These are phyloP conservation scores for Acer saccharum DNA, from an alignment of 345 rosid genomes.

Conservation along the genomic window DNA sequence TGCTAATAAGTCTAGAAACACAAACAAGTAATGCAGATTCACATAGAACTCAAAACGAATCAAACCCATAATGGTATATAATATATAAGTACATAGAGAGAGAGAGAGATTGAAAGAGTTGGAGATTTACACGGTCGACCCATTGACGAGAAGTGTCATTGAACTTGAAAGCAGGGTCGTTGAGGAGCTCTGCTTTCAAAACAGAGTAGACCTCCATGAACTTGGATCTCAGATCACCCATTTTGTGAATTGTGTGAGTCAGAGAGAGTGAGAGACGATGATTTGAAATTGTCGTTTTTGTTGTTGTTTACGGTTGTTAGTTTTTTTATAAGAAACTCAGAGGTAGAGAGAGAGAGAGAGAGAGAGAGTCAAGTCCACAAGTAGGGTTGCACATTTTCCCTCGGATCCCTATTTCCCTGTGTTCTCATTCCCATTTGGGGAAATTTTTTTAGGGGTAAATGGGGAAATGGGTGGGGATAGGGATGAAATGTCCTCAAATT, in stretches of 20 bases:
- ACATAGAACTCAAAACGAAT: background rate
- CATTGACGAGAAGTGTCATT: constrained; percentile 71
- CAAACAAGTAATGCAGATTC: background rate
- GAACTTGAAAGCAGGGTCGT: constrained; percentile 87
- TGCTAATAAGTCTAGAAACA: background rate
- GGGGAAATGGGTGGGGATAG: no score
- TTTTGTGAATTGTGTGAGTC: background rate
- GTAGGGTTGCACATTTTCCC: no score
- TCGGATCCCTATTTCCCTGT: no score
- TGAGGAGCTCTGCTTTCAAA: constrained; percentile 73
- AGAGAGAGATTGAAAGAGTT: background rate
- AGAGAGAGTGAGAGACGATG: background rate
- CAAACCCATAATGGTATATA: background rate
- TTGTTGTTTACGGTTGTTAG: background rate
- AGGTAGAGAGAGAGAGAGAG: no score
- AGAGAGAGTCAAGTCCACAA: no score
- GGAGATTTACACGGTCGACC: constrained; percentile 61
- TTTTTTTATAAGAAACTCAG: background rate
- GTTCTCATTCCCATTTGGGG: no score
- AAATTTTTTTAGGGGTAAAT: no score
- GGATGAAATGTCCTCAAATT: no score
- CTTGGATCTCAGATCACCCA: constrained; percentile 61
- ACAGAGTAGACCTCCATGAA: constrained; percentile 56
- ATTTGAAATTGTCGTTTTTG: background rate
- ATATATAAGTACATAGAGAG: background rate